Percentiles rank a stretch among this genome's conserved stretches.
Conservation (phyloP, 108 stramenopile species). For the Cyclotella atomus region DNA sequence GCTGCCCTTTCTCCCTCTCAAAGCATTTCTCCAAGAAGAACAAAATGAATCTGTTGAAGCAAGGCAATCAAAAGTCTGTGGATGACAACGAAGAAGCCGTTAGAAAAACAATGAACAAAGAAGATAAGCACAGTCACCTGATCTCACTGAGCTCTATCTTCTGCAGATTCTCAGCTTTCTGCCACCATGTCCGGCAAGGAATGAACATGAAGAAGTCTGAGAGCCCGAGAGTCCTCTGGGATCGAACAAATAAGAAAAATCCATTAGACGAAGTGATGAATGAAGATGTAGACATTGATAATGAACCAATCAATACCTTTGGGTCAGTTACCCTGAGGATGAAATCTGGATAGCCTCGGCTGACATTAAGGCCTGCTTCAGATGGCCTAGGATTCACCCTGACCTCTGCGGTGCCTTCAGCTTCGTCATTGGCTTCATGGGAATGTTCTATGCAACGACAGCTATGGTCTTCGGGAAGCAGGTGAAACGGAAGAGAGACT, state of each 20-base stretch:
- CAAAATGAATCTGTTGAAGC: background rate
- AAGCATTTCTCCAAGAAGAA: background rate
- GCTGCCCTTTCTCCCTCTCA: background rate
- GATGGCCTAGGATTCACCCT: constrained; percentile 1
- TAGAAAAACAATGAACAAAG: constrained; percentile 12
- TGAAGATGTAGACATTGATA: background rate
- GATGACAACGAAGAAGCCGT: background rate
- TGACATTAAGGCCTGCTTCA: constrained; percentile 16
- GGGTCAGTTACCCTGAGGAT: background rate
- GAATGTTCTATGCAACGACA: too few relatives aligned
- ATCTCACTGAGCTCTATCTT: background rate
- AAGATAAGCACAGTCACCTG: constrained; percentile 19
- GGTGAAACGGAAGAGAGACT: too few relatives aligned
- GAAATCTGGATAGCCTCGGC: background rate
- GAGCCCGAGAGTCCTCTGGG: constrained; percentile 4
- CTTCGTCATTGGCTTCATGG: too few relatives aligned
- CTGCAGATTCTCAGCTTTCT: background rate
- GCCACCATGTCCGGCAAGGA: constrained; percentile 2
- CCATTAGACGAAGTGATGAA: constrained; percentile 3
- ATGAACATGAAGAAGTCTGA: constrained; percentile 5
- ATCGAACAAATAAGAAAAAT: constrained; percentile 9
- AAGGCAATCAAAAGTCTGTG: constrained; percentile 10
- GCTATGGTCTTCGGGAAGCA: too few relatives aligned
- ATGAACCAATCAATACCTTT: constrained; percentile 8
- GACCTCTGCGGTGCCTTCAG: constrained; percentile 8